These are phyloP conservation scores for Dalbergia cochinchinensis DNA, from an alignment of 306 rosid genomes.

Conservation along the genomic window DNA sequence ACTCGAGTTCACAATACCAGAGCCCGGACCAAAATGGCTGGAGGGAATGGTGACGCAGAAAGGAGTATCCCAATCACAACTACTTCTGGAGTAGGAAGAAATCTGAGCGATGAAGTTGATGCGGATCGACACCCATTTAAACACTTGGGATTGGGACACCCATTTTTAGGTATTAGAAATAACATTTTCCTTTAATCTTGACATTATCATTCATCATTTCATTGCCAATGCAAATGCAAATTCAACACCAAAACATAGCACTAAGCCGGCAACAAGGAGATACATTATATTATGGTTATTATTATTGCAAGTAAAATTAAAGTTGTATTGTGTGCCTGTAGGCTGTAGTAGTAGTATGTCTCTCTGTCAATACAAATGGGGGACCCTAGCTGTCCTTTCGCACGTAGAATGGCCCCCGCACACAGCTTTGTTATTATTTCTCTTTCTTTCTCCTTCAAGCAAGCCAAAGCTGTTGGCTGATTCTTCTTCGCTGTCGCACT, in stretches of 20 bases:
- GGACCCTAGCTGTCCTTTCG: constrained; percentile 33
- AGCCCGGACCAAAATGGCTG: no score
- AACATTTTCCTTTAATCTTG: no score
- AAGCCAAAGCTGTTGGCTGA: constrained; percentile 40
- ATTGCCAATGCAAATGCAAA: background rate
- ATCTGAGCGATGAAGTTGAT: no score
- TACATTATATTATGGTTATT: background rate
- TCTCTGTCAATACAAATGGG: constrained; percentile 22
- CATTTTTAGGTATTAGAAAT: no score
- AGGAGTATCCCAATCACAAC: no score
- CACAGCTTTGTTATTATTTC: constrained; percentile 23
- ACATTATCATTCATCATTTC: no score
- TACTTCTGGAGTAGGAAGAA: no score
- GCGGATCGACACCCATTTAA: no score
- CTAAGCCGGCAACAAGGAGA: constrained; percentile 33
- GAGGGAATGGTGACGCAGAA: no score
- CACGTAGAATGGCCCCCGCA: constrained; percentile 24
- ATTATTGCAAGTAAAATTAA: background rate
- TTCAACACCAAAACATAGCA: background rate
- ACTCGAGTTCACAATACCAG: no score
- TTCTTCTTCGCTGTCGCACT: constrained; percentile 45
- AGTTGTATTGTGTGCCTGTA: constrained; percentile 1
- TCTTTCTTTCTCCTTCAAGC: constrained; percentile 39
- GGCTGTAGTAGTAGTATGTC: background rate
- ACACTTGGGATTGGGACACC: no score